Conservation (phyloP, 2,329 filamentous ascomycete genomes). For the Xylariaceae sp. region DNA sequence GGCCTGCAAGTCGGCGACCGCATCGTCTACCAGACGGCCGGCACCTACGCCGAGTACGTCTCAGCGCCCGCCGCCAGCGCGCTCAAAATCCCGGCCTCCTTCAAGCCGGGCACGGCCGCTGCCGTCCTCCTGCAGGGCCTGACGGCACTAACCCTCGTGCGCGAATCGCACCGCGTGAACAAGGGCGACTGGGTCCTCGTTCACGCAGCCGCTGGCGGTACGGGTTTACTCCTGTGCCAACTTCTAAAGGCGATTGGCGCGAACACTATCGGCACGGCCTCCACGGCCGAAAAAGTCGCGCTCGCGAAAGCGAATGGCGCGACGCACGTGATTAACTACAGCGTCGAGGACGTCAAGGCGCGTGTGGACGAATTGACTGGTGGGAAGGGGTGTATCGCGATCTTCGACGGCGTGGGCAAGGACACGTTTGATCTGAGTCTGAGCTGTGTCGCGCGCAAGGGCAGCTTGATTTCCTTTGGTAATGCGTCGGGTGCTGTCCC, state of each 20-base stretch:
- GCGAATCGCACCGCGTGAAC: constrained; percentile 70
- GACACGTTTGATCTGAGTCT: constrained; percentile 75
- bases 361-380: constrained; percentile 65
- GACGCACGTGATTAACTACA: constrained; percentile 66
- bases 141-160: constrained; percentile 73
- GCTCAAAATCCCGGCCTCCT: constrained; percentile 56
- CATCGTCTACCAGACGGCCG: constrained; percentile 61
- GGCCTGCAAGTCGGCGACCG: constrained; percentile 61
- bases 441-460: constrained; percentile 70
- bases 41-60: constrained; percentile 54
- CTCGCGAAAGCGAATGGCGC: constrained; percentile 67
- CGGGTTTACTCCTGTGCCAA: constrained; percentile 70
- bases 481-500: constrained; percentile 74
- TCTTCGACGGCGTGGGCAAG: constrained; percentile 84
- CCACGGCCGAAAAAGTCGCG: constrained; percentile 64
- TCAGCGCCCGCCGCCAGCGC: constrained; percentile 49
- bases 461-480: constrained; percentile 71
- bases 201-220: constrained; percentile 80
- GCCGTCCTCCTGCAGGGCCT: constrained; percentile 74
- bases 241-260: constrained; percentile 68
- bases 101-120: constrained; percentile 59
- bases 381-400: constrained; percentile 66
- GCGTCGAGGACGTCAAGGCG: constrained; percentile 50
- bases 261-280: constrained; percentile 73
- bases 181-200: constrained; percentile 77